Evolutionary conservation across 2,329 filamentous ascomycete species (phyloP).

Genomic region (Claviceps citrina): DNA sequence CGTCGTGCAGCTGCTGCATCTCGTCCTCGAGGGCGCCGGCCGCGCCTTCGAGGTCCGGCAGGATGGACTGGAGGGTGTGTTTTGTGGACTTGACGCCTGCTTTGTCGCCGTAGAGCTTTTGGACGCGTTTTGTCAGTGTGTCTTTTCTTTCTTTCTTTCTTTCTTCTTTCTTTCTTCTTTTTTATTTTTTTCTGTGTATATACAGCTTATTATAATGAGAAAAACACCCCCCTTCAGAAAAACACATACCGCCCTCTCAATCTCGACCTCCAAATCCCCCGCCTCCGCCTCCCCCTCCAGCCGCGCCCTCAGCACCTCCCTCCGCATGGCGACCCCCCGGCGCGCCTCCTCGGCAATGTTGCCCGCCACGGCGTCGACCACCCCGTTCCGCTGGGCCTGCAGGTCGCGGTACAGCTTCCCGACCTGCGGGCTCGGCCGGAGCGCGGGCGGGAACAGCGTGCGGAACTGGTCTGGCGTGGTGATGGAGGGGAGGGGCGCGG

Average conservation of each 20-base stretch:
- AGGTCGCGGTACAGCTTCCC: slow-evolving; percentile 64
- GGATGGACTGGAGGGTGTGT: slow-evolving; percentile 49
- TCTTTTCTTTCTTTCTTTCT: not conserved
- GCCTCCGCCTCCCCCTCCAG: slow-evolving; percentile 36
- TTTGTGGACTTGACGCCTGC: slow-evolving; percentile 30
- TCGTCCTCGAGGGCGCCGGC: slow-evolving; percentile 51
- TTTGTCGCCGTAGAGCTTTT: slow-evolving; percentile 41
- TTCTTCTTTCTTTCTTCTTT: not conserved
- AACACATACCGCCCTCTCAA: slow-evolving; percentile 38
- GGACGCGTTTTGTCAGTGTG: too few species aligned
- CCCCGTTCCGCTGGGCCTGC: slow-evolving; percentile 53
- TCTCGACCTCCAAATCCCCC: slow-evolving; percentile 46
- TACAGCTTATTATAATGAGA: too few species aligned
- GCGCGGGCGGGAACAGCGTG: slow-evolving; percentile 54
- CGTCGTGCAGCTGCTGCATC: slow-evolving; percentile 47
- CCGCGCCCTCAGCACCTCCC: slow-evolving; percentile 39
- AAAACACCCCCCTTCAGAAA: not conserved
- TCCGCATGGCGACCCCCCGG: slow-evolving; percentile 41
- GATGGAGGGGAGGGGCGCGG: slow-evolving; percentile 58
- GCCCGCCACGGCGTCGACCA: slow-evolving; percentile 50
- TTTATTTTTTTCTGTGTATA: too few species aligned
- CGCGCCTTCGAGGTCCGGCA: slow-evolving; percentile 55
- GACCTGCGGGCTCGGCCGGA: slow-evolving; percentile 51
- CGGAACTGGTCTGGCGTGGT: slow-evolving; percentile 62
- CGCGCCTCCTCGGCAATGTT: slow-evolving; percentile 52